A percentile compares a stretch with the other conserved stretches of the same genome.
Evolutionary conservation across 495 filamentous ascomycete genomes (phyloP).

Genomic region (Hypoxylon perforatum): DNA sequence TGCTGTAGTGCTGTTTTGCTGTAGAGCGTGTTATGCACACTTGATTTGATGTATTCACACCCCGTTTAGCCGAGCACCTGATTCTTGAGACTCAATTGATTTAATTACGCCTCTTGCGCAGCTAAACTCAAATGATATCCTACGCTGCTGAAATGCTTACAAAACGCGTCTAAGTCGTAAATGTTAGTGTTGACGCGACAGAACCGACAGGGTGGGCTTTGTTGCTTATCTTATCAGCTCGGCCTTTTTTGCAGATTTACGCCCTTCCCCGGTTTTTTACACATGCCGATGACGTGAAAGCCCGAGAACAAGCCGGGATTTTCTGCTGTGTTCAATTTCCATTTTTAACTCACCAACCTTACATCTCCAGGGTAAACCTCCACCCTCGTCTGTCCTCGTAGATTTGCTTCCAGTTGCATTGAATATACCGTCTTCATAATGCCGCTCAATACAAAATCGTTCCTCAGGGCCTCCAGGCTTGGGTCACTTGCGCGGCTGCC

Average conservation of each 20-base stretch:
- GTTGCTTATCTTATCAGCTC: constrained; percentile 35
- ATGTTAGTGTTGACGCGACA: constrained; percentile 29
- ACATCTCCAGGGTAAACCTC: constrained; percentile 3
- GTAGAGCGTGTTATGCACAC: background rate
- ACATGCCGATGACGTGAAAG: constrained; percentile 40
- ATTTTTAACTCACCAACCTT: constrained; percentile 15
- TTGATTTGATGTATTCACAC: constrained; percentile 2
- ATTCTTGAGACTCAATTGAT: constrained; percentile 15
- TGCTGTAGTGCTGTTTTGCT: constrained; percentile 3
- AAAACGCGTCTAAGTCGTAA: constrained; percentile 31
- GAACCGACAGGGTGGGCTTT: background rate
- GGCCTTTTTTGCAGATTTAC: background rate
- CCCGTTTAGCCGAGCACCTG: background rate
- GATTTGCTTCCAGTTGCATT: background rate
- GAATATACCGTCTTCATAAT: constrained; percentile 17
- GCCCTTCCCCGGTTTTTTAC: constrained; percentile 9
- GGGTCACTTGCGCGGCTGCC: constrained; percentile 33
- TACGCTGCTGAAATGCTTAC: constrained; percentile 5
- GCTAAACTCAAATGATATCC: too few species aligned
- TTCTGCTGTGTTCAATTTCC: constrained; percentile 6
- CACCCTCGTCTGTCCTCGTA: background rate
- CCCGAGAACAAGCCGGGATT: constrained; percentile 14
- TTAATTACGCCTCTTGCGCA: background rate
- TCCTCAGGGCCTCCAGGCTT: constrained; percentile 44
- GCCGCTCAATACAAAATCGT: constrained; percentile 38